phyloP scores from a whole-genome alignment of 129 eudicot genomes.

The Cynara cardunculus region DNA sequence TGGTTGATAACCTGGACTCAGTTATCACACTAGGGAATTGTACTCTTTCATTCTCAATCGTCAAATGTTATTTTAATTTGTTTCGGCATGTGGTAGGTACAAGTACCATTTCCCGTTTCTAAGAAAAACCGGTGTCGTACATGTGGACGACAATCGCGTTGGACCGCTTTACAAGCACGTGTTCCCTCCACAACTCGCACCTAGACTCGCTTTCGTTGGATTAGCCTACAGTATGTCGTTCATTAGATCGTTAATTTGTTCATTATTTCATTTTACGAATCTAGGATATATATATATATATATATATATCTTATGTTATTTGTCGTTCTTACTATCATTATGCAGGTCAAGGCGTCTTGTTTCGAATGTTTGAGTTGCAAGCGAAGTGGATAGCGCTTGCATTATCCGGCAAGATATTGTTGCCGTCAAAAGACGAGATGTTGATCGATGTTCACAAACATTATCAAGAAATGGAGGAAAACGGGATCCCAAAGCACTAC shows the following conservation, averaged over 20 bases:
- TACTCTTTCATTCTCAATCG: not conserved
- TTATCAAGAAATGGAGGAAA: slow-evolving; percentile 39
- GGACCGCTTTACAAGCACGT: slow-evolving; percentile 76
- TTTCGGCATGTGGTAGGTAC: slow-evolving; percentile 29
- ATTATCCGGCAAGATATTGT: slow-evolving; percentile 37
- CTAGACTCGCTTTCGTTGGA: slow-evolving; percentile 50
- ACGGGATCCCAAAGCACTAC: slow-evolving; percentile 33
- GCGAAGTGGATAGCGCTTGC: slow-evolving; percentile 50
- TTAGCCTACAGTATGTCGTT: slow-evolving; percentile 20
- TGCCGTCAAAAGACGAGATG: slow-evolving; percentile 55
- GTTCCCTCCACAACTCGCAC: slow-evolving; percentile 54
- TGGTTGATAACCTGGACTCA: no score
- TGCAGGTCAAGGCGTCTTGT: slow-evolving; percentile 28
- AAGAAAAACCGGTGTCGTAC: slow-evolving; percentile 35
- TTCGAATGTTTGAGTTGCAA: slow-evolving; percentile 51
- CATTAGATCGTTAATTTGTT: not conserved
- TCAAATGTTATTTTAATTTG: no score
- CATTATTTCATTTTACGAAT: no score
- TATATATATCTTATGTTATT: no score
- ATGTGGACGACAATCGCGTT: slow-evolving; percentile 56
- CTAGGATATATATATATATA: no score
- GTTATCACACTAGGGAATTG: no score
- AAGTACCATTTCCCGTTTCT: slow-evolving; percentile 50
- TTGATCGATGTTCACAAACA: slow-evolving; percentile 33
- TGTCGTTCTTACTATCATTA: not conserved